Evolutionary conservation across 768 basidiomycete genomes (phyloP).

Genomic region (Xerocomus spinulosus): DNA sequence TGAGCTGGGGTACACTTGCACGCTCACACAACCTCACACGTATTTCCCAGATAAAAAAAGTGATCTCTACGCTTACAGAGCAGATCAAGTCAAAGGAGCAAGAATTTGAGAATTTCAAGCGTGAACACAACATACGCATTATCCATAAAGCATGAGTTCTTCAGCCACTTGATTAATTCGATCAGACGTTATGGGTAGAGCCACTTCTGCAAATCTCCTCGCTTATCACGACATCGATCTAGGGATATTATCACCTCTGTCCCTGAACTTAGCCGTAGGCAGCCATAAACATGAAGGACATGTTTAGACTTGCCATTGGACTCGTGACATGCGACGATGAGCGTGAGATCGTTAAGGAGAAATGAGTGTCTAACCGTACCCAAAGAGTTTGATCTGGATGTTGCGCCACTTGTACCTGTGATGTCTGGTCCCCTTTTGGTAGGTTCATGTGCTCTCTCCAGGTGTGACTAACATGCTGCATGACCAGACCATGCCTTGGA

Average conservation of each 20-base stretch:
- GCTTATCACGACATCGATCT: neutral
- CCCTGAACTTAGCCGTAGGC: neutral
- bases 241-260: neutral
- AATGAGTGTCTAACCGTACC: neutral
- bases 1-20: conserved; percentile 34
- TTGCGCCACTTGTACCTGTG: conserved; percentile 1
- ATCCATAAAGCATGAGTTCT: conserved; percentile 32
- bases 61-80: conserved; percentile 69
- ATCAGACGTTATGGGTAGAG: neutral
- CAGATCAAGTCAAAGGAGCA: conserved; percentile 89
- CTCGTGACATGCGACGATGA: neutral
- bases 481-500: neutral
- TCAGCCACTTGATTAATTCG: neutral
- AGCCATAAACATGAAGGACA: neutral
- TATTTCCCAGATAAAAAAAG: conserved; percentile 66
- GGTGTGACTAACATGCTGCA: too few relatives aligned
- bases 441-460: neutral
- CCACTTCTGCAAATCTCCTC: neutral
- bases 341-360: neutral
- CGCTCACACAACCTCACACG: conserved; percentile 6
- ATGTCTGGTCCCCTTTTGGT: conserved; percentile 7
- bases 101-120: conserved; percentile 76
- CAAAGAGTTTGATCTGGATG: neutral
- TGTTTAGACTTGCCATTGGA: neutral
- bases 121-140: conserved; percentile 70